These are phyloP conservation scores for Anisodus acutangulus DNA, from an alignment of 257 asterid species.

Conservation along the genomic window DNA sequence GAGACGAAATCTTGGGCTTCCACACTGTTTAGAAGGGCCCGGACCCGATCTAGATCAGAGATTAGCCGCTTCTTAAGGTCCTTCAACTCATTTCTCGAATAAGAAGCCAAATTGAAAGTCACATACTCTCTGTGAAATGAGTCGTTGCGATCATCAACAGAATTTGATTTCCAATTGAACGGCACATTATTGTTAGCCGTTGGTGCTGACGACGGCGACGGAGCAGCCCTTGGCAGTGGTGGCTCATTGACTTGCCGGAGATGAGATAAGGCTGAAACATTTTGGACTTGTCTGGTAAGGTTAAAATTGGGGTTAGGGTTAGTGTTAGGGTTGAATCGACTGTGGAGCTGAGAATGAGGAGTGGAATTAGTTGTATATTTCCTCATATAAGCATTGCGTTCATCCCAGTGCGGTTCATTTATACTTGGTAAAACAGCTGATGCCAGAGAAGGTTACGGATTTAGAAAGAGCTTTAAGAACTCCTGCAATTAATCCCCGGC, in stretches of 20 bases:
- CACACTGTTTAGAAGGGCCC: slow-evolving; percentile 28
- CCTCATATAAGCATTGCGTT: slow-evolving; percentile 31
- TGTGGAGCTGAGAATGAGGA: slow-evolving; percentile 28
- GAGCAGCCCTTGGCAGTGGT: slow-evolving; percentile 23
- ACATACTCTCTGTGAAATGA: slow-evolving; percentile 34
- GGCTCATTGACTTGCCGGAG: slow-evolving; percentile 33
- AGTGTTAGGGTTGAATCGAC: slow-evolving; percentile 34
- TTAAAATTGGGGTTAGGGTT: slow-evolving; percentile 28
- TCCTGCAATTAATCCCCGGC: slow-evolving; percentile 36
- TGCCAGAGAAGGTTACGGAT: slow-evolving; percentile 32
- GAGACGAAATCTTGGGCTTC: slow-evolving; percentile 25
- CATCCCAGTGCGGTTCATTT: slow-evolving; percentile 42
- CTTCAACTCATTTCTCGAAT: slow-evolving; percentile 34
- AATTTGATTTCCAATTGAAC: slow-evolving; percentile 21
- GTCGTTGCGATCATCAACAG: slow-evolving; percentile 3
- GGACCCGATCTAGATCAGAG: slow-evolving; percentile 39
- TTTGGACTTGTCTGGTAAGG: slow-evolving; percentile 32
- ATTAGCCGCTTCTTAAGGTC: slow-evolving; percentile 35
- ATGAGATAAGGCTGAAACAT: slow-evolving; percentile 19
- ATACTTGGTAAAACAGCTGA: slow-evolving; percentile 44
- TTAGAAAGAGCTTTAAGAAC: not conserved
- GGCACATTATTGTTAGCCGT: not conserved
- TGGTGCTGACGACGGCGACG: not conserved
- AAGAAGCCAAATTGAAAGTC: slow-evolving; percentile 35
- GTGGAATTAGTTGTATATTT: slow-evolving; percentile 29